Base-by-base conservation (phyloP, 441 rosid species). In the Corymbia citriodora region DNA sequence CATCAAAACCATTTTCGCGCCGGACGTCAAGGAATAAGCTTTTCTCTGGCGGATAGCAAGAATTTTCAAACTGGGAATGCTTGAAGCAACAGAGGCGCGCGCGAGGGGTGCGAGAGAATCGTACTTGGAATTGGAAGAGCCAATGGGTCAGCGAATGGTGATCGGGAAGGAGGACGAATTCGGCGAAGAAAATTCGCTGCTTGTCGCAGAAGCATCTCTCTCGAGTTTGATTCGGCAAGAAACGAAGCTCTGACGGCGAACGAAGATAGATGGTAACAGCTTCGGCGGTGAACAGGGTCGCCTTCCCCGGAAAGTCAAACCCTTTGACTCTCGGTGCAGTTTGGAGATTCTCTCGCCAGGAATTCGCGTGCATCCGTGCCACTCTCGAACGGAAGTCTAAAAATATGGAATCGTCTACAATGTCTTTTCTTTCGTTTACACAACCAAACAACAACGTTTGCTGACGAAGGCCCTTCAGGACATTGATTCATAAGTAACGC, bases 201-300 rank as follows among this genome's bases (percentile, higher is more conserved):
- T 92, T 63, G 93, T 55, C 96, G 93, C 82, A 92, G 91, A 88
- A 88, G 65, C 95, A 94, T 94, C 61, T 31, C 85, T 21, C 27
- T 11, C 50, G 1, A 40, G 29, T n/a, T 79, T 79, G n/a, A 45
- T 79, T 36, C 45, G 21, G 45, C 57, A 55, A 21, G 31, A 29
- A 54, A 57, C 52, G 8, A n/a, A 18, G 52, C 27, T n/a, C 9
- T 16, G 54, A 27, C 63, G 81, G 27, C 15, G 79, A 68, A 88
- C 29, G 52, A 4, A 45, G 85, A 45, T 45, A 1, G n/a, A 79
- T n/a, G 1, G 52, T 45, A 2, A 45, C 45, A 79, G 85, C 85
- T 45, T 45, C 85, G 52, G 52, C 85, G 85, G 85, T 45, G 52
- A 79, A 79, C 52, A 23, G 85, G 13, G 85, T 79, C 52, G 85